Conservation (phyloP, 2,329 filamentous ascomycete species). For the Fusarium falciforme region DNA sequence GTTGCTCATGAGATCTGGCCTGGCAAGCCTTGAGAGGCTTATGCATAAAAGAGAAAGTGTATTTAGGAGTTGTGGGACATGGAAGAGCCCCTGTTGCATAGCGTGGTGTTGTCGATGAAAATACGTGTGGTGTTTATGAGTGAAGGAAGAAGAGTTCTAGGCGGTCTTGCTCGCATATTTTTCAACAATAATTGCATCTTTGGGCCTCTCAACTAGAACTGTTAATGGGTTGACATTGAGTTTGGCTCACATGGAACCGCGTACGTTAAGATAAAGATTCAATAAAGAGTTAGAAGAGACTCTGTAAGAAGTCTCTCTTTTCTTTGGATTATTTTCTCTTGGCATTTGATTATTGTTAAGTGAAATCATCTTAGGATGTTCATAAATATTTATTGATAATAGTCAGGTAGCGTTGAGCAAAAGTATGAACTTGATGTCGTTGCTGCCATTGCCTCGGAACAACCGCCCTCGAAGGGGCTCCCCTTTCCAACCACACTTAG, state of each 20-base stretch:
- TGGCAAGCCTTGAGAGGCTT: slow-evolving; percentile 16
- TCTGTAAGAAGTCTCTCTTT: not conserved
- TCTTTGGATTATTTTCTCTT: not conserved
- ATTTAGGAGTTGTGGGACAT: slow-evolving; percentile 1
- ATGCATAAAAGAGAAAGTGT: not conserved
- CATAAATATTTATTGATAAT: not conserved
- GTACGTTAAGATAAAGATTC: not conserved
- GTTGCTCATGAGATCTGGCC: slow-evolving; percentile 75
- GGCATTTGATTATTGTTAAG: not conserved
- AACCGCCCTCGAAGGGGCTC: too few species aligned
- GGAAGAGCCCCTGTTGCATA: slow-evolving; percentile 18
- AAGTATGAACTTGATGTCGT: too few species aligned
- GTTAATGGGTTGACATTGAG: not conserved
- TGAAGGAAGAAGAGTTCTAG: not conserved
- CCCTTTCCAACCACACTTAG: too few species aligned
- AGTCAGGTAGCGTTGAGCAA: not conserved
- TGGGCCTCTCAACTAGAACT: not conserved
- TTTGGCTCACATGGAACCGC: not conserved
- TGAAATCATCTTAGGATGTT: not conserved
- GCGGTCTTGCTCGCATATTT: not conserved
- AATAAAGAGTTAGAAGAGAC: not conserved
- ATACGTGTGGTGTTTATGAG: not conserved
- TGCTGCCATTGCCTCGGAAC: too few species aligned
- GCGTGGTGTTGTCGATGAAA: slow-evolving; percentile 23
- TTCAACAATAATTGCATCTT: not conserved